phyloP scores from a whole-genome alignment of 352 stramenopile species.

The Lagenidium sp. region DNA sequence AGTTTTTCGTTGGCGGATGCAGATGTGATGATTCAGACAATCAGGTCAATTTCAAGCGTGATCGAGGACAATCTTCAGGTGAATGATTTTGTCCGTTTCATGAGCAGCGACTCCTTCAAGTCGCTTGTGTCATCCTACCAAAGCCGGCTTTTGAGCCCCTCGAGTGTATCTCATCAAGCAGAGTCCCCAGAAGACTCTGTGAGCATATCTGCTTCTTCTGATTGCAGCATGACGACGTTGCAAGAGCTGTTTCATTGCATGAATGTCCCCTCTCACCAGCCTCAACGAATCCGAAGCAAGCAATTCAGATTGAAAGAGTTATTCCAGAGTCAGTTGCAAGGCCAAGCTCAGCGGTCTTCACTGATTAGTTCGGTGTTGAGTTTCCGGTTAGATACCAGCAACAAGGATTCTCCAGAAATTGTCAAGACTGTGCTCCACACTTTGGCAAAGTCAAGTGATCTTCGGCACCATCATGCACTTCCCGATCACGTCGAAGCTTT shows the following conservation, averaged over 20 bases:
- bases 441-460: slow-evolving; percentile 52
- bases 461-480: slow-evolving; percentile 68
- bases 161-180: slow-evolving; percentile 15
- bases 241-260: slow-evolving; percentile 86
- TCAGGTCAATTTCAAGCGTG: slow-evolving; percentile 38
- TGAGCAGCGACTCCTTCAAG: slow-evolving; percentile 75
- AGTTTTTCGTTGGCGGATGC: slow-evolving; percentile 64
- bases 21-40: slow-evolving; percentile 41
- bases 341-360: slow-evolving; percentile 45
- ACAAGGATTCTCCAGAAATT: slow-evolving; percentile 43
- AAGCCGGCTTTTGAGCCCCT: slow-evolving; percentile 63
- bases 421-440: slow-evolving; percentile 66
- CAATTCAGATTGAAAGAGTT: slow-evolving; percentile 57
- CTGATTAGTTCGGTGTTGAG: slow-evolving; percentile 65
- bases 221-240: slow-evolving; percentile 74
- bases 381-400: slow-evolving; percentile 54
- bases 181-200: slow-evolving; percentile 17
- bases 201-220: slow-evolving; percentile 28
- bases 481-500: slow-evolving; percentile 81
- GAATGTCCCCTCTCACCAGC: slow-evolving; percentile 78
- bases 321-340: slow-evolving; percentile 50
- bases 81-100: slow-evolving; percentile 85
- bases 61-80: slow-evolving; percentile 77
- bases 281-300: slow-evolving; percentile 61
- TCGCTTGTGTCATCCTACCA: slow-evolving; percentile 68